Percentiles rank a stretch among this genome's conserved stretches.
Conservation (phyloP, 345 rosid species). For the Dovyalis caffra region DNA sequence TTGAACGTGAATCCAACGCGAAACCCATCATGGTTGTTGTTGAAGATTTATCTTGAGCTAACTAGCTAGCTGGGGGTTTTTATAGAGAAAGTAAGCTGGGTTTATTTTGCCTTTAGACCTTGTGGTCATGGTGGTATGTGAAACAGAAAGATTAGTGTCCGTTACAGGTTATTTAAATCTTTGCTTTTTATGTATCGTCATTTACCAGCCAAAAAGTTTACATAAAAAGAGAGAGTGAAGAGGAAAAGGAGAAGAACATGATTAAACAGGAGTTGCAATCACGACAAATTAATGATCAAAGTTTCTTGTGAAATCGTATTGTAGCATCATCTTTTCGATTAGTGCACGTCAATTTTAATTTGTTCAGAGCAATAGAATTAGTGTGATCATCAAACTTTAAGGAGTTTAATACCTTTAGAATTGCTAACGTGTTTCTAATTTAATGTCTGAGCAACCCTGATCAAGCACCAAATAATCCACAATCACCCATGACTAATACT, state of each 20-base stretch:
- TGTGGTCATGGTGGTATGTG: background rate
- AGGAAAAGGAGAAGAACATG: background rate
- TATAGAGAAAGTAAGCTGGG: background rate
- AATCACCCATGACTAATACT: too few relatives aligned
- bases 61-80: background rate
- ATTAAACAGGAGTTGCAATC: background rate
- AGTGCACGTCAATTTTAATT: background rate
- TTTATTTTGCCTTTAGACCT: background rate
- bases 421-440: too few relatives aligned
- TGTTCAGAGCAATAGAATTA: background rate
- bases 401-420: background rate
- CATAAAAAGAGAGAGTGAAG: background rate
- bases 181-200: background rate
- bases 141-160: background rate
- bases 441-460: too few relatives aligned
- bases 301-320: background rate
- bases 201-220: background rate
- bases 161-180: background rate
- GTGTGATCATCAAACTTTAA: too few relatives aligned
- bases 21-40: slow-evolving; percentile 23
- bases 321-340: background rate
- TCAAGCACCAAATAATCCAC: too few relatives aligned
- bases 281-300: slow-evolving; percentile 38
- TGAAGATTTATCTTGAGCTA: background rate
- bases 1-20: slow-evolving; percentile 46